Evolutionary conservation across 2,329 filamentous ascomycete genomes (phyloP), one percentile per base, ranked within the genome.

Genomic region (Colletotrichum gloeosporioides): DNA sequence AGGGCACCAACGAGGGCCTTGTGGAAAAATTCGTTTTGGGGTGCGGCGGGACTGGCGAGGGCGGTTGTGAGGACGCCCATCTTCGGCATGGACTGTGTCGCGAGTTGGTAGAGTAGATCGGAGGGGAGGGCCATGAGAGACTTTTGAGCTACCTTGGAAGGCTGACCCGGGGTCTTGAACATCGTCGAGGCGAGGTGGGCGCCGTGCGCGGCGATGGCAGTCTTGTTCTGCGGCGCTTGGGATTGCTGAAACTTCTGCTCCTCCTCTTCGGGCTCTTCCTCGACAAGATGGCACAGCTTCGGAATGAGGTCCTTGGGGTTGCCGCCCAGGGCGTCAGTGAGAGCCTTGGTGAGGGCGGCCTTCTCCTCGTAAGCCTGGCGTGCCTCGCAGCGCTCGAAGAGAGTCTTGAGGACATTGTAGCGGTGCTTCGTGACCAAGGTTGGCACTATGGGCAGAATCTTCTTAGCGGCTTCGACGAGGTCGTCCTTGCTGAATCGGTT

Each of bases 401-500:
- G 87, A 0, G 93, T 93, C 82, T 93, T 95, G 80, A 98, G 91
- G 13, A 98, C 93, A 71, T 94, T 93, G 77, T 95, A 94, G 62
- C 96, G 91, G 53, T 93, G 92, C 76, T 95, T 92, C 69, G 94
- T 89, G 10, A 98, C 90, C 10, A 99, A 88, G 66, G 90, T 91
- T 0, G 92, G 89, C 8, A 98, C 90, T 71, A 95, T 93, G 0
- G 95, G 93, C 6, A 93, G 84, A 72, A 98, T 94, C 80, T 93
- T 89, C 65, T 92, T 88, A 72, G 96, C 91, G 0, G 94, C 95
- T 71, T 92, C 91, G 57, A 93, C 89, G 10, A 99, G 89, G 81
- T 98, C 96, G 76, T 98, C 95, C 82, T 95, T 96, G 83, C 95
- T 94, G 13, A 99, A 88, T 70, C 97, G 92, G 82, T 95, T 95